Evolutionary conservation across 768 basidiomycete species (phyloP).

Genomic region (Nidularia pulvinata): DNA sequence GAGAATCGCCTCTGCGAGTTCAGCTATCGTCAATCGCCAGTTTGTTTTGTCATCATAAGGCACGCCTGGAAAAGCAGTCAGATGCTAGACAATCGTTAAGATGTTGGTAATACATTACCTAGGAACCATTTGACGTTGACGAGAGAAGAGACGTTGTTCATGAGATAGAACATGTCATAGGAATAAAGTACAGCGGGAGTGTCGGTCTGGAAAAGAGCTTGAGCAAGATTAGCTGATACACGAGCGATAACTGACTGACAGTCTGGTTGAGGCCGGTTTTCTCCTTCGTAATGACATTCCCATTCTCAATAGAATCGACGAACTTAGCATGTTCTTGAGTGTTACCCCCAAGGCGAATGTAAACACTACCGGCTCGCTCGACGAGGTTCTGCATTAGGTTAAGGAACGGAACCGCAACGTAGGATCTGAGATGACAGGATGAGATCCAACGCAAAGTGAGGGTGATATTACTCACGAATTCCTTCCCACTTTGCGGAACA

Average conservation of each 20-base stretch:
- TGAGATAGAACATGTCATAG: slow-evolving; percentile 62
- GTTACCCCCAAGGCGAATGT: slow-evolving; percentile 79
- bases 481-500: neutral
- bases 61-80: neutral
- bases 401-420: slow-evolving; percentile 65
- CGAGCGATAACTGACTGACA: neutral
- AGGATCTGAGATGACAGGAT: slow-evolving; percentile 23
- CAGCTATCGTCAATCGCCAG: neutral
- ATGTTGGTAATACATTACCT: neutral
- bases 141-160: slow-evolving; percentile 59
- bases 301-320: slow-evolving; percentile 47
- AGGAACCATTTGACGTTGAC: slow-evolving; percentile 66
- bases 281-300: slow-evolving; percentile 51
- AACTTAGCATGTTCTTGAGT: slow-evolving; percentile 68
- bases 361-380: slow-evolving; percentile 58
- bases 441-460: neutral
- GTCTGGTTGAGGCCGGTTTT: slow-evolving; percentile 9
- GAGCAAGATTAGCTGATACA: neutral
- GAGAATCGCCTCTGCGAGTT: neutral
- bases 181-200: slow-evolving; percentile 73
- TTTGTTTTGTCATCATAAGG: neutral
- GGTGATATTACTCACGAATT: neutral
- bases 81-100: neutral
- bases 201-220: slow-evolving; percentile 40
- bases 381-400: slow-evolving; percentile 78